Evolutionary conservation across 2,329 filamentous ascomycete genomes (phyloP).

Genomic region (Sporothrix sp.): DNA sequence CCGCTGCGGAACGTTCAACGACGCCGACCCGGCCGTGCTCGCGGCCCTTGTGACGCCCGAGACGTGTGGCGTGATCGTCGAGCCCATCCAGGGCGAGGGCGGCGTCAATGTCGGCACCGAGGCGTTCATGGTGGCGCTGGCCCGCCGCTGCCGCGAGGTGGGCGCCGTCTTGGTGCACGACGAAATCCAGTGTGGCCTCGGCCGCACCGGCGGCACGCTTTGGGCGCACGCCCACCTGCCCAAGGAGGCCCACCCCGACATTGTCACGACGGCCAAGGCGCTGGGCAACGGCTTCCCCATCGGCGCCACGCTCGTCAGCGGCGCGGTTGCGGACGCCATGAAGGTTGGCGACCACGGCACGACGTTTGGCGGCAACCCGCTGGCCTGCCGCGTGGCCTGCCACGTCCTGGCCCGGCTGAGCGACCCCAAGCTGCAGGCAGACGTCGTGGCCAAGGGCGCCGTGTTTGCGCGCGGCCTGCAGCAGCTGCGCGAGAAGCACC

Average conservation of each 20-base stretch:
- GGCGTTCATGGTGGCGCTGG: constrained; percentile 77
- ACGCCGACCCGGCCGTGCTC: constrained; percentile 65
- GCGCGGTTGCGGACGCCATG: constrained; percentile 56
- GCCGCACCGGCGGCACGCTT: constrained; percentile 66
- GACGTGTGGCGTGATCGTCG: constrained; percentile 90
- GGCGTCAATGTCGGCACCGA: constrained; percentile 76
- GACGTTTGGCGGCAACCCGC: constrained; percentile 86
- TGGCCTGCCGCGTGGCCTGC: constrained; percentile 75
- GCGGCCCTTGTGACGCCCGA: constrained; percentile 66
- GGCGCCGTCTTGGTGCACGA: constrained; percentile 88
- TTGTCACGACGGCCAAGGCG: constrained; percentile 90
- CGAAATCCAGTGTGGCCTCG: constrained; percentile 92
- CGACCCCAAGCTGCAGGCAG: constrained; percentile 57
- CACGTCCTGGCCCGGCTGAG: constrained; percentile 73
- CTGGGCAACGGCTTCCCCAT: constrained; percentile 95
- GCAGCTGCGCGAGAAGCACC: constrained; percentile 41
- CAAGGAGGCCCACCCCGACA: constrained; percentile 77
- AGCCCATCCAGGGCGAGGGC: constrained; percentile 96
- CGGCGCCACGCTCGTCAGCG: constrained; percentile 60
- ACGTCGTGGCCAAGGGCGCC: constrained; percentile 56
- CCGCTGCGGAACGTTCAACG: constrained; percentile 76
- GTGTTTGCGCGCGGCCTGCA: constrained; percentile 41
- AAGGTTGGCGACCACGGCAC: constrained; percentile 74
- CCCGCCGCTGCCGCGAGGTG: constrained; percentile 72
- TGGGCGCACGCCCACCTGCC: constrained; percentile 80